These are phyloP conservation scores for Kodamaea kakaduensis DNA, from an alignment of 805 yeast genomes.

Conservation along the genomic window DNA sequence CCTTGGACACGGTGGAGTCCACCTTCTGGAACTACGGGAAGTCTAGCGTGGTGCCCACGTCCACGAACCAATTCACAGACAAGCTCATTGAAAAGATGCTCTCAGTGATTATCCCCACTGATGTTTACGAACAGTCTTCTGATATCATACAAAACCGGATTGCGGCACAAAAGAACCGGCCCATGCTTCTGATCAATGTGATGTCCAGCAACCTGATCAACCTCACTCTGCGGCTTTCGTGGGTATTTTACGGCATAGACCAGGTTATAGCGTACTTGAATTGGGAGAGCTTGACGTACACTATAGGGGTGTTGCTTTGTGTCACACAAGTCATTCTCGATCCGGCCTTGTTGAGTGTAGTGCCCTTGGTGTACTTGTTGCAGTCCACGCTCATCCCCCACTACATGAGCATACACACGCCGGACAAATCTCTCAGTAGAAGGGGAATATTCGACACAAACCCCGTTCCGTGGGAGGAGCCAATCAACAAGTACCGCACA, in stretches of 20 bases:
- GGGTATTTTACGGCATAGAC: conserved; percentile 61
- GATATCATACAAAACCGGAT: conserved; percentile 47
- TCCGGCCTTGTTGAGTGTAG: conserved; percentile 51
- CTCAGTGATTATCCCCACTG: conserved; percentile 67
- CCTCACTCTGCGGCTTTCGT: conserved; percentile 57
- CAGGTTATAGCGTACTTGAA: conserved; percentile 48
- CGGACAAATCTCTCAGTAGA: conserved; percentile 38
- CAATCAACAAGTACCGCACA: conserved; percentile 42
- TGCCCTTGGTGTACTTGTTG: conserved; percentile 54
- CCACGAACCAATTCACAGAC: conserved; percentile 47
- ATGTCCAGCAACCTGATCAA: conserved; percentile 67
- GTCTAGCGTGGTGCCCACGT: conserved; percentile 2
- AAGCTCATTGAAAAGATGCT: conserved; percentile 68
- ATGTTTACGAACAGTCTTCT: conserved; percentile 37
- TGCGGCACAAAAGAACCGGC: conserved; percentile 59
- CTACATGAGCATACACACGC: conserved; percentile 58
- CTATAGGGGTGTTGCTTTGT: conserved; percentile 52
- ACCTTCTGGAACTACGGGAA: conserved; percentile 24
- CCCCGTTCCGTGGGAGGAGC: conserved; percentile 45
- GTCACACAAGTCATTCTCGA: conserved; percentile 52
- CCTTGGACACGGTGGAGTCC: conserved; percentile 12
- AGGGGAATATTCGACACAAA: conserved; percentile 14
- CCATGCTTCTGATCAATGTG: conserved; percentile 62
- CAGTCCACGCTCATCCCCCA: conserved; percentile 64
- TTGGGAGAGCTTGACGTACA: conserved; percentile 63